These are phyloP conservation scores for Saccharomycopsis olivae DNA, from an alignment of 805 yeast species.

Conservation along the genomic window DNA sequence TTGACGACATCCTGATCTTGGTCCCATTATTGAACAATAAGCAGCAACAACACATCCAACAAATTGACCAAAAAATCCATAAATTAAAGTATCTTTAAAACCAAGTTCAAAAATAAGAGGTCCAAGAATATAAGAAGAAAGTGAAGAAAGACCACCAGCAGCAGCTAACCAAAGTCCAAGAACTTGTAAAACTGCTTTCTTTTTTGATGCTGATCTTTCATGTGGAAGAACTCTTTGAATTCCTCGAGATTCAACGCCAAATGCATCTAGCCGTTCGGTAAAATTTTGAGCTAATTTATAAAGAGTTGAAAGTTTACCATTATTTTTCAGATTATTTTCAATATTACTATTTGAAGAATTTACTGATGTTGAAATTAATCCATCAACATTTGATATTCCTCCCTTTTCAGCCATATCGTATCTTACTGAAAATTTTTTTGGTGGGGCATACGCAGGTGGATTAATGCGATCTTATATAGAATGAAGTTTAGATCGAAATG, in stretches of 20 bases:
- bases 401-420: too few species aligned
- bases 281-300: too few species aligned
- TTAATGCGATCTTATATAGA: too few species aligned
- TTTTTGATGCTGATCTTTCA: conserved; percentile 39
- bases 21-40: conserved; percentile 80
- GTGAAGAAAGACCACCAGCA: conserved; percentile 79
- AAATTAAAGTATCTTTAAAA: conserved; percentile 48
- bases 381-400: too few species aligned
- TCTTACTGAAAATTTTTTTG: too few species aligned
- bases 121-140: conserved; percentile 74
- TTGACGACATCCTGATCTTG: conserved; percentile 81
- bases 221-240: conserved; percentile 64
- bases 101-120: conserved; percentile 63
- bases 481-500: too few species aligned
- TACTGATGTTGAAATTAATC: too few species aligned
- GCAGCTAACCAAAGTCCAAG: conserved; percentile 78
- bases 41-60: conserved; percentile 74
- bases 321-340: too few species aligned
- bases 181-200: conserved; percentile 34
- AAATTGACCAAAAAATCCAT: conserved; percentile 53
- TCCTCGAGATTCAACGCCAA: conserved; percentile 70
- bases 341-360: too few species aligned
- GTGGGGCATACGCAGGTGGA: too few species aligned
- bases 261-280: conserved; percentile 44
- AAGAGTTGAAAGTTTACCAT: too few species aligned